Base-by-base conservation (phyloP, 1,284 basidiomycete species). In the Wolfiporia cocos region DNA sequence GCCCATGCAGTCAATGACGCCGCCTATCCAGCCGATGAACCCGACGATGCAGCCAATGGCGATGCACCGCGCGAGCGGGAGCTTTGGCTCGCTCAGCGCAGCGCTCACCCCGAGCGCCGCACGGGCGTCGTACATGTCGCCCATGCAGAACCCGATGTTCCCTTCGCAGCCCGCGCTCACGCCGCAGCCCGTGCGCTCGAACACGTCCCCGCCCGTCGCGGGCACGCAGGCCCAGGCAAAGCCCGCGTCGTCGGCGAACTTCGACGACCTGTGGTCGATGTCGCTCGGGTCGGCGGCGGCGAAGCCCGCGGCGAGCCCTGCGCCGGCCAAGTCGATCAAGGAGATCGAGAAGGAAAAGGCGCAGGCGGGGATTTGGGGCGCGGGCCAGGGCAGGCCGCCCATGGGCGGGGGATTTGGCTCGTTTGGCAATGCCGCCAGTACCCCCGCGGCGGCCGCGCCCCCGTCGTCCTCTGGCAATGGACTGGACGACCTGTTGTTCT, bases 241-340 rank as follows among this genome's bases (percentile, higher is more conserved):
- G 39, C 58, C 54, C 33, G 45, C 59, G 38, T 50, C 69, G 49
- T 54, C 58, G 53, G 58, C 70, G 53, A 73, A 71, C 55, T 97
- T 97, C 57, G 94, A 95, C 53, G 93, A 97, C 59, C 65, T 97
- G 46, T 97, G 91, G 89, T 78, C 78, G 15, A 74, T 92, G 68
- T 90, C 88, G 1, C 74, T 95, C 17, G 85, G 86, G 24, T 22
- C 48, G 3, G 37, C 38, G 4, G 32, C 42, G 17, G 55, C 62
- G 31, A 48, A 64, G 7, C 46, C 48, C 26, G 41, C 57, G 6
- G 41, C 57, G 5, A 46, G 59, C 12, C 50, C 59, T 5, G 54
- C 58, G 0, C 55, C 51, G 15, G 70, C 69, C 12, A 93, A 92
- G 71, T 88, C 82, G 34, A 93, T 93, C 52, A 86, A 85, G 60